Evolutionary conservation across 2,329 filamentous ascomycete genomes (phyloP), one percentile per base, ranked within the genome.

Genomic region (Pyrenochaeta sp.): DNA sequence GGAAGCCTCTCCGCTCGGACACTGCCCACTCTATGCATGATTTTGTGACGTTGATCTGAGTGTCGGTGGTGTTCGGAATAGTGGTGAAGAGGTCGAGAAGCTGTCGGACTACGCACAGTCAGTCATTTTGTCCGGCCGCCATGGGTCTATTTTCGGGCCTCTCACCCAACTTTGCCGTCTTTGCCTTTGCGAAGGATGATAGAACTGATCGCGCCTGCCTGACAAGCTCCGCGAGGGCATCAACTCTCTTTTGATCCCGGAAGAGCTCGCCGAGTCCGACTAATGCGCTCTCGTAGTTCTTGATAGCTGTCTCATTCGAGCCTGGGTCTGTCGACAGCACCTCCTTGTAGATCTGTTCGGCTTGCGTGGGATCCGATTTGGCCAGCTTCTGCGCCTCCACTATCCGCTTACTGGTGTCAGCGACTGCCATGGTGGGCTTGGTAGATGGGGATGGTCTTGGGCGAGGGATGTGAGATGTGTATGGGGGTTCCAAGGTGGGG

Each of bases 21-120:
- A 94, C 91, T 43, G 95, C 95, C 95, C 95, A 99, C 81, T 98
- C 94, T 87, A 99, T 99, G 82, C 92, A 98, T 79, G 95, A 97
- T 80, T 97, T 97, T 72, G 95, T 99, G 69, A 97, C 92, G 76
- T 88, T 82, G 76, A 97, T 92, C 81, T 99, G 95, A 74, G 89
- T 91, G 76, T 99, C 95, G 82, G 90, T 90, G 68, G 92, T 95
- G 79, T 97, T 90, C 71, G 96, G 95, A 68, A 98, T 97, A 71
- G 90, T 86, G 69, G 90, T 87, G 83, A 98, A 95, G 76, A 97
- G 88, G 78, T 99, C 95, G 76, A 99, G 90, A 21, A 99, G 87
- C 80, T 97, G 92, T 68, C 95, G 94, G 67, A 99, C 95, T 97
- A 66, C 59, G 47, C 44, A 7, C 7, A 2, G 37, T 68, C 50